Evolutionary conservation across 2,329 filamentous ascomycete species (phyloP).

Genomic region (Talaromyces sp.): DNA sequence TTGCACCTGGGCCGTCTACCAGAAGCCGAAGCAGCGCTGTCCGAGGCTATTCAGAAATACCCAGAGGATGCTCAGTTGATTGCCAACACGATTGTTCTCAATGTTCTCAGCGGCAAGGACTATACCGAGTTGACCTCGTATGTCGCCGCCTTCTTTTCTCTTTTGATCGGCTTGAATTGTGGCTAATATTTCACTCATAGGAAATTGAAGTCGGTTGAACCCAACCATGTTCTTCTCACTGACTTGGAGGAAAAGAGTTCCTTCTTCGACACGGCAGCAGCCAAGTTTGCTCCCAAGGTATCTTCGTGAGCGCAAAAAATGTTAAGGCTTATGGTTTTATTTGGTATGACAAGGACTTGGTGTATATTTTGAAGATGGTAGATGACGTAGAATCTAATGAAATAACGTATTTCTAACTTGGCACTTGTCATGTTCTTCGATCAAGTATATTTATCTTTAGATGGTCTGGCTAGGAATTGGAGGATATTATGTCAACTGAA

Average conservation of each 20-base stretch:
- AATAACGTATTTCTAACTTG: background rate
- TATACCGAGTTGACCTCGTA: constrained; percentile 59
- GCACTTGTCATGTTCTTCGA: background rate
- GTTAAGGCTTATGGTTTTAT: background rate
- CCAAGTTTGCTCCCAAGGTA: constrained; percentile 84
- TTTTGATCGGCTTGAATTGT: background rate
- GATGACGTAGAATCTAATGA: background rate
- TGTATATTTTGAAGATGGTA: background rate
- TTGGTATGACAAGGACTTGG: background rate
- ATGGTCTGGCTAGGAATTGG: background rate
- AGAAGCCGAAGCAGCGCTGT: constrained; percentile 81
- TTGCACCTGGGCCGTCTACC: constrained; percentile 83
- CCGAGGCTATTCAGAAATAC: constrained; percentile 73
- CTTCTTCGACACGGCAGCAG: constrained; percentile 80
- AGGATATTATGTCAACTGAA: background rate
- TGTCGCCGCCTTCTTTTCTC: constrained; percentile 22
- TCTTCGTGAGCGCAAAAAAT: constrained; percentile 13
- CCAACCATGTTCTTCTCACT: constrained; percentile 64
- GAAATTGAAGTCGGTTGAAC: constrained; percentile 49
- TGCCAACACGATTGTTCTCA: constrained; percentile 77
- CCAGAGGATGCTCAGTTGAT: constrained; percentile 68
- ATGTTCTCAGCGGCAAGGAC: constrained; percentile 71
- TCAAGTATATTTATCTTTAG: background rate
- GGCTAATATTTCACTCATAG: constrained; percentile 17
- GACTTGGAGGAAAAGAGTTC: constrained; percentile 81